A percentile compares a stretch with the other conserved stretches of the same genome.
Conservation (phyloP, 148 eudicot genomes). For the Tetragonia tetragonoides region DNA sequence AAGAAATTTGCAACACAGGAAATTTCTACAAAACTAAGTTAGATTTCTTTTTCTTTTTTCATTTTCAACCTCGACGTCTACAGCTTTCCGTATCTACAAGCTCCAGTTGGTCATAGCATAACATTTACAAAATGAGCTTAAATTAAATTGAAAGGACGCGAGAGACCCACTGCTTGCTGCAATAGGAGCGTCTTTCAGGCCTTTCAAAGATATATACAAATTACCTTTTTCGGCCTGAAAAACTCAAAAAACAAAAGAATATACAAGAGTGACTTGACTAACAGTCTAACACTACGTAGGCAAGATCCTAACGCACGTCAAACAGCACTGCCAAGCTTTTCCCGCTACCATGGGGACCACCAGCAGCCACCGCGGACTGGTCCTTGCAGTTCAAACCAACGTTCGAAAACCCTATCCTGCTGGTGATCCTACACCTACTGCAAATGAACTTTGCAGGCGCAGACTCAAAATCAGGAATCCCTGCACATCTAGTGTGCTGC, state of each 20-base stretch:
- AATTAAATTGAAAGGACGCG: neutral
- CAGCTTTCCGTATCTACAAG: slow-evolving; percentile 12
- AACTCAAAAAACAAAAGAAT: neutral
- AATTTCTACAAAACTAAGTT: neutral
- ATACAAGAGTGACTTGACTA: neutral
- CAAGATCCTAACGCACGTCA: slow-evolving; percentile 21
- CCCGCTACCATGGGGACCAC: slow-evolving; percentile 19
- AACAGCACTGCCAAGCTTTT: slow-evolving; percentile 32
- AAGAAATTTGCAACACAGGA: neutral
- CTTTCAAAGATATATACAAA: slow-evolving; percentile 24
- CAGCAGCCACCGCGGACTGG: slow-evolving; percentile 18
- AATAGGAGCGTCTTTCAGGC: slow-evolving; percentile 12
- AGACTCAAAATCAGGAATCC: slow-evolving; percentile 52
- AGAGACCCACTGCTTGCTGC: neutral
- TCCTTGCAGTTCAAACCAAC: slow-evolving; percentile 27
- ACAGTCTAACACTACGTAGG: neutral
- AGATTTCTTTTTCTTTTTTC: neutral
- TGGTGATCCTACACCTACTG: slow-evolving; percentile 31
- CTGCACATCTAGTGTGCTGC: slow-evolving; percentile 90
- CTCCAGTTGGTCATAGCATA: slow-evolving; percentile 11
- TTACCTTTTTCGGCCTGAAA: slow-evolving; percentile 9
- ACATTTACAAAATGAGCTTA: slow-evolving; percentile 25
- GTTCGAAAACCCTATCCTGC: slow-evolving; percentile 15
- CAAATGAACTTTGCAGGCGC: slow-evolving; percentile 75
- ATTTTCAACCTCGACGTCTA: neutral